Evolutionary conservation across 441 rosid genomes (phyloP).

Genomic region (Lepidium campestre): DNA sequence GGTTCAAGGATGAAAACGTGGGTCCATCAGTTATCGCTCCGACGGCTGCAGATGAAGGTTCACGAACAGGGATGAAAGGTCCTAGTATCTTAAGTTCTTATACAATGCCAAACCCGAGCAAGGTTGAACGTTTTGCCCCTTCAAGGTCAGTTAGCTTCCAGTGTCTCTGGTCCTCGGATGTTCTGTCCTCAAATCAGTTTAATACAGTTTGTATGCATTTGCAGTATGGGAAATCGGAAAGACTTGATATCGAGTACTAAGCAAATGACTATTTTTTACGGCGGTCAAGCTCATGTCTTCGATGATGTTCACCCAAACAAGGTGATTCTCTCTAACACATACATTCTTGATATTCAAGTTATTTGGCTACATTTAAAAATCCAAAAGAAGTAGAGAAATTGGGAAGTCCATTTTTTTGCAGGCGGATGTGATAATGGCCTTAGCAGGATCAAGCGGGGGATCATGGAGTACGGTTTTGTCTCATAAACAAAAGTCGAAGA

Average conservation of each 20-base stretch:
- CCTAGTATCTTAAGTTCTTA: conserved; percentile 52
- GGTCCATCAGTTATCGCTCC: conserved; percentile 52
- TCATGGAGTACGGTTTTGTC: conserved; percentile 87
- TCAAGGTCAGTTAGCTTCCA: conserved; percentile 44
- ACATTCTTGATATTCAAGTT: not conserved
- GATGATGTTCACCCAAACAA: conserved; percentile 96
- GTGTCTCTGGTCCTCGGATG: not conserved
- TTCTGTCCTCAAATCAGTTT: conserved; percentile 8
- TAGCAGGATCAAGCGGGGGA: conserved; percentile 92
- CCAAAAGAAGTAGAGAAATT: not conserved
- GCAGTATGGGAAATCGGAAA: conserved; percentile 39
- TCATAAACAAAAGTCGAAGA: conserved; percentile 39
- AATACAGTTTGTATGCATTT: not conserved
- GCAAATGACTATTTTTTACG: conserved; percentile 96
- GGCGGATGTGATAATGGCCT: conserved; percentile 96
- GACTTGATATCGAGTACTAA: conserved; percentile 48
- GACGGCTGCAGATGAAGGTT: conserved; percentile 97
- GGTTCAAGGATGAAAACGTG: conserved; percentile 50
- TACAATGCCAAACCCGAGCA: conserved; percentile 41
- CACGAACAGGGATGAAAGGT: conserved; percentile 90
- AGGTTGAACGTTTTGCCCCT: conserved; percentile 58
- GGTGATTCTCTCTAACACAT: conserved; percentile 25
- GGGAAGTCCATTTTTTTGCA: conserved; percentile 27
- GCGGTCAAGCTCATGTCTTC: conserved; percentile 98
- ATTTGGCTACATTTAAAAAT: not conserved